Percentiles rank a stretch among this genome's conserved stretches.
These are phyloP conservation scores for Coniochaeta pulveracea DNA, from an alignment of 2,329 filamentous ascomycete genomes.

Conservation along the genomic window DNA sequence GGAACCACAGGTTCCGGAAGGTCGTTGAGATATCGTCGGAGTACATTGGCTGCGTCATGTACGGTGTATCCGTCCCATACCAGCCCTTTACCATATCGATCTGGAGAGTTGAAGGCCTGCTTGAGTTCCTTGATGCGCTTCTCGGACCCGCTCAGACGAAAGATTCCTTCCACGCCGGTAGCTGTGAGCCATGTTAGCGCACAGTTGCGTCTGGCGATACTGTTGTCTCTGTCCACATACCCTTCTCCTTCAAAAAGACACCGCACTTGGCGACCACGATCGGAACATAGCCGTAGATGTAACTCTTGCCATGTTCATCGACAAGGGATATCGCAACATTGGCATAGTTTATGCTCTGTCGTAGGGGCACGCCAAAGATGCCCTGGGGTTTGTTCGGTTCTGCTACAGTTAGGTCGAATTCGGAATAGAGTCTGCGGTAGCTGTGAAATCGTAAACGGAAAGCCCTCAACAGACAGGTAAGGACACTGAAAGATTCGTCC, in stretches of 20 bases:
- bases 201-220: neutral
- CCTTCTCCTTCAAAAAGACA: constrained; percentile 95
- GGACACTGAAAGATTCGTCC: constrained; percentile 4
- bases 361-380: constrained; percentile 90
- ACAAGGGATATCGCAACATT: constrained; percentile 96
- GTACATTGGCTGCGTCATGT: constrained; percentile 93
- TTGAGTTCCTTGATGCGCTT: constrained; percentile 98
- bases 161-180: constrained; percentile 91
- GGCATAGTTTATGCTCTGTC: constrained; percentile 91
- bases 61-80: constrained; percentile 98
- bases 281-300: constrained; percentile 96
- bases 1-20: constrained; percentile 95
- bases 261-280: constrained; percentile 98
- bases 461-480: constrained; percentile 8
- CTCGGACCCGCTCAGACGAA: constrained; percentile 88
- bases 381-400: constrained; percentile 49
- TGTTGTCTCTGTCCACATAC: constrained; percentile 35
- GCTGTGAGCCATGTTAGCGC: constrained; percentile 40
- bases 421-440: neutral
- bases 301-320: constrained; percentile 85
- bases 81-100: constrained; percentile 90
- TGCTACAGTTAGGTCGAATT: constrained; percentile 16
- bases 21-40: constrained; percentile 91
- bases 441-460: constrained; percentile 6
- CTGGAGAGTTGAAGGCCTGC: constrained; percentile 82